Evolutionary conservation across 176 grass and related monocot species (phyloP).

Genomic region (Oryza meyeriana): DNA sequence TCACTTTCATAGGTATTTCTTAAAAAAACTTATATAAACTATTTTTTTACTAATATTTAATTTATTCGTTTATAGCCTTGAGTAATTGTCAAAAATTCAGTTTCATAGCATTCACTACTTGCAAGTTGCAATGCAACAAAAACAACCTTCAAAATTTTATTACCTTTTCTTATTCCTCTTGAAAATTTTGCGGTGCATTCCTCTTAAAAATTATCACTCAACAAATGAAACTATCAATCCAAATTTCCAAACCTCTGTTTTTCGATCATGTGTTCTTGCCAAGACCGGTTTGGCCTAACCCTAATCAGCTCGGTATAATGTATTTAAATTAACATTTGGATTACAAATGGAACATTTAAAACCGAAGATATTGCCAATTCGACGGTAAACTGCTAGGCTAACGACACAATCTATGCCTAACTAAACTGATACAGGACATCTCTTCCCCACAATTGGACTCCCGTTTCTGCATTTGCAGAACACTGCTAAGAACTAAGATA

Average conservation of each 20-base stretch:
- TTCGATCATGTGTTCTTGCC: no score
- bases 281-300: not conserved
- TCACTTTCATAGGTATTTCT: no score
- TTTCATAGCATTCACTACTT: no score
- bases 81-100: no score
- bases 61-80: no score
- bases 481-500: constrained; percentile 38
- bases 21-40: no score
- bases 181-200: not conserved
- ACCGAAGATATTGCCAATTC: not conserved
- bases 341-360: constrained; percentile 4
- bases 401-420: constrained; percentile 14
- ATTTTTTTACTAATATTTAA: no score
- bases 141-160: no score
- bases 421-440: constrained; percentile 31
- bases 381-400: not conserved
- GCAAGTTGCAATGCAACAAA: no score
- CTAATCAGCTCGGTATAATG: not conserved
- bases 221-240: not conserved
- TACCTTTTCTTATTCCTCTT: not conserved
- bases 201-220: not conserved
- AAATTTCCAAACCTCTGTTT: no score
- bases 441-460: constrained; percentile 26
- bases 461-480: constrained; percentile 76
- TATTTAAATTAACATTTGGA: not conserved